Evolutionary conservation across 2,329 filamentous ascomycete genomes (phyloP), one percentile per base, ranked within the genome.

Genomic region (Cladosporium sp.): DNA sequence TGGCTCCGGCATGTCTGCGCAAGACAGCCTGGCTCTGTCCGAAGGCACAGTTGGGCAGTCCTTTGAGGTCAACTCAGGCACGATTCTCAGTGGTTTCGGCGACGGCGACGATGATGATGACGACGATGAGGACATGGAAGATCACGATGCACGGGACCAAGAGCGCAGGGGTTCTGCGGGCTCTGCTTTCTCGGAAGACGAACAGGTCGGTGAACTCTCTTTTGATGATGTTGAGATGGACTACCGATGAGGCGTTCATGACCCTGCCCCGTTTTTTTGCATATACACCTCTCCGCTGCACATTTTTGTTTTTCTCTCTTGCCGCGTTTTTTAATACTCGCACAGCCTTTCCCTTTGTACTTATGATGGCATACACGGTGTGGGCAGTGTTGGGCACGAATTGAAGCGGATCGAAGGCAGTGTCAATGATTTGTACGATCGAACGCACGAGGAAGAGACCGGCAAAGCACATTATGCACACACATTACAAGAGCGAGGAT

Each of bases 21-120:
- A 69, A 39, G 71, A 73, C 56, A 66, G 60, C 47, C 57, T 71
- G 47, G 70, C 71, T 1, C 56, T 72, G 60, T 63, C 64, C 34
- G 71, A 72, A 51, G 66, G 68, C 24, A 68, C 65, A 2, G 69
- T 68, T 5, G 69, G 68, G 9, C 65, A 68, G 53, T 62, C 61
- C 19, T 72, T 71, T 51, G 69, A 71, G 58, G 68, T 70, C 61
- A 68, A 70, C 58, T 62, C 62, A 34, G 69, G 68, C 22, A 66
- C 63, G 10, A 69, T 71, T 66, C 78, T 96, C 60, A 83, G 94
- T 25, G 93, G 92, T 53, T 97, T 97, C 74, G 92, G 91, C 69
- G 96, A 91, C 75, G 96, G 91, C 68, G 91, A 96, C 66, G 93
- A 97, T 73, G 94, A 97, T 64, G 94, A 97, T 62, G 93, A 97